Evolutionary conservation across 2,329 filamentous ascomycete genomes (phyloP).

Genomic region (Whalleya microplaca): DNA sequence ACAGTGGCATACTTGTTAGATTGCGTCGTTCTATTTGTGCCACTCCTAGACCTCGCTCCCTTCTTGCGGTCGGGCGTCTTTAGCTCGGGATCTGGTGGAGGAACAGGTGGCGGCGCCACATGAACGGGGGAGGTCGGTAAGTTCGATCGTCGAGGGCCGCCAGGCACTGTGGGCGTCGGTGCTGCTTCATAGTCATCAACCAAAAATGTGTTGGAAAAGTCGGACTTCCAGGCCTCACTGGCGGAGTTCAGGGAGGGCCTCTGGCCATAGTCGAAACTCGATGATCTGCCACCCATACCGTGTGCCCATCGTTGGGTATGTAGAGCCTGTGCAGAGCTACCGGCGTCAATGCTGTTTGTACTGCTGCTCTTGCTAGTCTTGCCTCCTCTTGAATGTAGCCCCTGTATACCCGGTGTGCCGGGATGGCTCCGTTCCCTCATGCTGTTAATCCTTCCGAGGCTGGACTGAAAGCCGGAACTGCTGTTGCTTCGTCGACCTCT

Average conservation of each 20-base stretch:
- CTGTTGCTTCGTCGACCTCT: constrained; percentile 77
- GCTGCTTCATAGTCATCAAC: constrained; percentile 75
- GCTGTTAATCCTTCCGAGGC: constrained; percentile 65
- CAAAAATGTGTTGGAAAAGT: constrained; percentile 54
- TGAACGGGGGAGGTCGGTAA: constrained; percentile 41
- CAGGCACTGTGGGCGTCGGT: constrained; percentile 82
- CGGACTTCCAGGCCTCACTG: constrained; percentile 47
- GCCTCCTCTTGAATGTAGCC: constrained; percentile 57
- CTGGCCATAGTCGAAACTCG: constrained; percentile 74
- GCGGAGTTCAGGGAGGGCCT: constrained; percentile 39
- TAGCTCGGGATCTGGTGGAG: constrained; percentile 45
- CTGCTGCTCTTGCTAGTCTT: constrained; percentile 75
- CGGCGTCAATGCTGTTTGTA: constrained; percentile 67
- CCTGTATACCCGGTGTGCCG: constrained; percentile 44
- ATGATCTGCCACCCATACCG: constrained; percentile 60
- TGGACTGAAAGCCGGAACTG: constrained; percentile 70
- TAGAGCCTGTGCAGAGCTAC: constrained; percentile 61
- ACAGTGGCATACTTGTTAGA: constrained; percentile 36
- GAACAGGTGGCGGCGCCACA: constrained; percentile 40
- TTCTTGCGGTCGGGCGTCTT: constrained; percentile 46
- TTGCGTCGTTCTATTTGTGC: constrained; percentile 34
- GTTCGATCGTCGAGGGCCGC: constrained; percentile 65
- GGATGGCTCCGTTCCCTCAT: constrained; percentile 53
- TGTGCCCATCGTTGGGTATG: constrained; percentile 63
- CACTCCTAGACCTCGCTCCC: constrained; percentile 56